Conservation (phyloP, 805 yeast species). For the Candida orba region DNA sequence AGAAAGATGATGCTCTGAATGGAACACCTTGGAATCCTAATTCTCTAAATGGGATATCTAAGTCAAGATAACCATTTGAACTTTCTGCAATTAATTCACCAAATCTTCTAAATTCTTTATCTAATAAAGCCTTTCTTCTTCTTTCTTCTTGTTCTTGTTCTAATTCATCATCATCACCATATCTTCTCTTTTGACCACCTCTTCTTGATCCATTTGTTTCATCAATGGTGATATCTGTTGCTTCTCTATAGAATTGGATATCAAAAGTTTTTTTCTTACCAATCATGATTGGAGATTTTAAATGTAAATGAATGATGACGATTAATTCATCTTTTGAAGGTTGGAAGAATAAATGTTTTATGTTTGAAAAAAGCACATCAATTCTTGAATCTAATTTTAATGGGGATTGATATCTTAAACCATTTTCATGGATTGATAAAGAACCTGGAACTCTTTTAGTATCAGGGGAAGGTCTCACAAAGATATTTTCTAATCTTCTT, state of each 20-base stretch:
- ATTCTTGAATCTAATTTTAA: slow-evolving; percentile 78
- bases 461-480: slow-evolving; percentile 93
- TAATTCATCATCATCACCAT: slow-evolving; percentile 97
- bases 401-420: slow-evolving; percentile 87
- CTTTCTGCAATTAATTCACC: slow-evolving; percentile 89
- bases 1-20: slow-evolving; percentile 82
- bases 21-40: slow-evolving; percentile 98
- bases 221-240: slow-evolving; percentile 91
- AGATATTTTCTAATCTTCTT: slow-evolving; percentile 78
- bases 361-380: slow-evolving; percentile 83
- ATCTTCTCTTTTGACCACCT: slow-evolving; percentile 62
- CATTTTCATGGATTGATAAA: slow-evolving; percentile 89
- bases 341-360: slow-evolving; percentile 90
- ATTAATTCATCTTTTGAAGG: slow-evolving; percentile 92
- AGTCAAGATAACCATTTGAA: slow-evolving; percentile 73
- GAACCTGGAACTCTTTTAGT: slow-evolving; percentile 93
- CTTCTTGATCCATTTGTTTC: slow-evolving; percentile 92
- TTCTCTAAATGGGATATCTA: slow-evolving; percentile 93
- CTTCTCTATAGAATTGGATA: slow-evolving; percentile 94
- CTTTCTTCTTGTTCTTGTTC: slow-evolving; percentile 99
- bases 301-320: slow-evolving; percentile 86
- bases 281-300: slow-evolving; percentile 87
- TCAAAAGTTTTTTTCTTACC: slow-evolving; percentile 95
- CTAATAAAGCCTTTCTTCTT: slow-evolving; percentile 81
- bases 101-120: slow-evolving; percentile 84